phyloP scores from a whole-genome alignment of 1,284 basidiomycete species.

The Agroathelia rolfsii region DNA sequence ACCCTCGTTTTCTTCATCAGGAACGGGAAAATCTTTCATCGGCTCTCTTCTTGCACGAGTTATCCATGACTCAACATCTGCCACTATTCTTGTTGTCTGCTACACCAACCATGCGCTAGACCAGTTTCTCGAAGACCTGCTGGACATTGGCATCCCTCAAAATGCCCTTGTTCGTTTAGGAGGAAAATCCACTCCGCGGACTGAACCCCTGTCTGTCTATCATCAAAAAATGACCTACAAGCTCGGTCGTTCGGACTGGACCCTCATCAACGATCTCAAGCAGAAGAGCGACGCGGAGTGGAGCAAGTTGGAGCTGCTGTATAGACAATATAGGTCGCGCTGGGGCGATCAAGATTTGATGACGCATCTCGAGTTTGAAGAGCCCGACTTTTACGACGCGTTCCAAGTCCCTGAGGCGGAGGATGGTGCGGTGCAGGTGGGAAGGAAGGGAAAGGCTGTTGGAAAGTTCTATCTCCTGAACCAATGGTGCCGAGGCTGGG shows the following conservation, averaged over 20 bases:
- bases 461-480: conserved; percentile 30
- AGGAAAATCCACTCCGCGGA: conserved; percentile 37
- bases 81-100: conserved; percentile 51
- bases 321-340: too few species aligned
- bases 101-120: conserved; percentile 63
- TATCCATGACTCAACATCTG: conserved; percentile 33
- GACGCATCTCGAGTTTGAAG: too few species aligned
- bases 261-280: conserved; percentile 28
- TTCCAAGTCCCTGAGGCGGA: conserved; percentile 32
- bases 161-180: conserved; percentile 40
- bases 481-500: conserved; percentile 33
- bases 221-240: conserved; percentile 17
- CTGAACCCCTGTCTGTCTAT: conserved; percentile 31
- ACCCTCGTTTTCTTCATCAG: too few species aligned
- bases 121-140: conserved; percentile 48
- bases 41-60: conserved; percentile 50
- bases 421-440: conserved; percentile 35
- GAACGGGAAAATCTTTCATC: conserved; percentile 62
- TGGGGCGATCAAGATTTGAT: too few species aligned
- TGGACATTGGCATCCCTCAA: conserved; percentile 45
- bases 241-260: conserved; percentile 25
- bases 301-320: too few species aligned
- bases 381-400: conserved; percentile 31
- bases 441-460: conserved; percentile 26
- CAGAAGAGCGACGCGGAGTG: too few species aligned